Conservation (phyloP, 2,329 filamentous ascomycete species). For the Sordariomycetes sp. region DNA sequence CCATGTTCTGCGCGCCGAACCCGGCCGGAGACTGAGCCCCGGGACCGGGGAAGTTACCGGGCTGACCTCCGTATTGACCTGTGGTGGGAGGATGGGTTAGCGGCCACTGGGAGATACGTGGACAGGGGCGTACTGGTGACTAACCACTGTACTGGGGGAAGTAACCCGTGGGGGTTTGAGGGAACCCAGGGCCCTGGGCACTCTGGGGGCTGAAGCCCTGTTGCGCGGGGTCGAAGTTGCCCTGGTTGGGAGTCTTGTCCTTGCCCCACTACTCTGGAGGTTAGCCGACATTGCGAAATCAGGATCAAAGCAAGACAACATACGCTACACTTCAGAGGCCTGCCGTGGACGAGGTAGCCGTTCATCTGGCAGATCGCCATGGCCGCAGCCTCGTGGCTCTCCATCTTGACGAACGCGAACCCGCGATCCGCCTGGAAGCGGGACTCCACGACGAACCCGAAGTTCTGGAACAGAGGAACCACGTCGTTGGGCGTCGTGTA, state of each 20-base stretch:
- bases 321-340: constrained; percentile 97
- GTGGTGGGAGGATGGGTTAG: constrained; percentile 7
- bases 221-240: constrained; percentile 73
- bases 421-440: constrained; percentile 96
- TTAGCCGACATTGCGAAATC: constrained; percentile 14
- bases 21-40: constrained; percentile 51
- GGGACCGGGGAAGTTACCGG: constrained; percentile 53
- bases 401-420: constrained; percentile 99
- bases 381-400: constrained; percentile 92
- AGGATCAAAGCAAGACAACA: constrained; percentile 29
- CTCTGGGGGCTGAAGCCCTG: constrained; percentile 63
- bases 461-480: constrained; percentile 97
- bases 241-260: constrained; percentile 76
- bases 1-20: constrained; percentile 58
- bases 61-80: constrained; percentile 53
- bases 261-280: constrained; percentile 75
- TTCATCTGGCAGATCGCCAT: constrained; percentile 98
- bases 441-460: constrained; percentile 93
- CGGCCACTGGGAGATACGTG: neutral
- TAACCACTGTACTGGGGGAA: constrained; percentile 90
- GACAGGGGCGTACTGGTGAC: constrained; percentile 14
- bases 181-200: constrained; percentile 60
- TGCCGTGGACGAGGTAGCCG: constrained; percentile 94
- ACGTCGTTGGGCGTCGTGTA: constrained; percentile 96
- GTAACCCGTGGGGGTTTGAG: constrained; percentile 68